phyloP scores from a whole-genome alignment of 495 filamentous ascomycete species.

The Clavariopsis aquatica region DNA sequence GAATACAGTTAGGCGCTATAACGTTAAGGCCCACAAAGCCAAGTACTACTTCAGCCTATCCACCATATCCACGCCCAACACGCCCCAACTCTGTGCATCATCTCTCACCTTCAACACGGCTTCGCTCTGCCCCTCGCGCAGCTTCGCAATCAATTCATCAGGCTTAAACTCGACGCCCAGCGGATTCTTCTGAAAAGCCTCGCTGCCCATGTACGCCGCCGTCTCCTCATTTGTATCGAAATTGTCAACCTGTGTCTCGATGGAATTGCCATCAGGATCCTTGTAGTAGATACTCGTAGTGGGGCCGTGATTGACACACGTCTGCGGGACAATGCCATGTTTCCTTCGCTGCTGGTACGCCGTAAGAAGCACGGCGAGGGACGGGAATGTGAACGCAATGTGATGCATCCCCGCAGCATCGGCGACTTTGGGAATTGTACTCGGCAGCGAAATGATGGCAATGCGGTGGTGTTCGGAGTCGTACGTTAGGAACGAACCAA shows the following conservation, averaged over 20 bases:
- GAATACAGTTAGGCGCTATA: too few relatives aligned
- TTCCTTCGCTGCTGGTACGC: slow-evolving; percentile 39
- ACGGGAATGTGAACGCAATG: slow-evolving; percentile 47
- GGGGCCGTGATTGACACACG: slow-evolving; percentile 51
- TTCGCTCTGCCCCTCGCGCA: not conserved
- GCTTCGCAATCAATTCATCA: slow-evolving; percentile 38
- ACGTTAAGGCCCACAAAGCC: too few relatives aligned
- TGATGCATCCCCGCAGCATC: slow-evolving; percentile 46
- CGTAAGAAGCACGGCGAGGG: slow-evolving; percentile 38
- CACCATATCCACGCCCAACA: not conserved
- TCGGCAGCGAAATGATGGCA: slow-evolving; percentile 43
- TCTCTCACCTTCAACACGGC: not conserved
- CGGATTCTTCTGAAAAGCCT: slow-evolving; percentile 38
- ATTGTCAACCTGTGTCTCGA: slow-evolving; percentile 52
- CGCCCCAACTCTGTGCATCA: not conserved
- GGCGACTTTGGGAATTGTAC: slow-evolving; percentile 26
- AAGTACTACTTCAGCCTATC: too few relatives aligned
- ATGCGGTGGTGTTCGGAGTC: slow-evolving; percentile 55
- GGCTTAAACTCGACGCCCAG: slow-evolving; percentile 46
- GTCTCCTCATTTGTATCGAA: slow-evolving; percentile 46
- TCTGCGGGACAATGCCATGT: slow-evolving; percentile 46
- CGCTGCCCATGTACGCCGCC: slow-evolving; percentile 41
- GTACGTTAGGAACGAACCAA: slow-evolving; percentile 47
- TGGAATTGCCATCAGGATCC: slow-evolving; percentile 52
- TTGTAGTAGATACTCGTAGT: slow-evolving; percentile 51